Conservation (phyloP, 2,329 filamentous ascomycete species). For the Chaetothyriales sp. region DNA sequence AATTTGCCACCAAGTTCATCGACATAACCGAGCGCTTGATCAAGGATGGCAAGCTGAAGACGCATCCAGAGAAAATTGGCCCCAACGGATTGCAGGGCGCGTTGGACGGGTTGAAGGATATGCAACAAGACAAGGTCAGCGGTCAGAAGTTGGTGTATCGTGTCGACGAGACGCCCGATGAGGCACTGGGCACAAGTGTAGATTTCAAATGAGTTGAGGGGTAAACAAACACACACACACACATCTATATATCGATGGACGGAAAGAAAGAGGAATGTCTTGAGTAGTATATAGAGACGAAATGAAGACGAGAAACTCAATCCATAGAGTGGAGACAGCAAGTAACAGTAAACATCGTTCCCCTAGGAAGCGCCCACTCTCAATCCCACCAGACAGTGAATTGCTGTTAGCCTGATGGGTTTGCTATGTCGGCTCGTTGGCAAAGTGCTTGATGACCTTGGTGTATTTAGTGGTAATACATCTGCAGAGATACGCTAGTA, state of each 20-base stretch:
- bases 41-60: conserved; percentile 30
- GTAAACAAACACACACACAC: not conserved
- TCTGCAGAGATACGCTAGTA: no score
- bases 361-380: not conserved
- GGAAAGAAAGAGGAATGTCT: not conserved
- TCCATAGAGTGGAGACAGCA: no score
- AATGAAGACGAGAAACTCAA: not conserved
- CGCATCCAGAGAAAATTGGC: conserved; percentile 30
- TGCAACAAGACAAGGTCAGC: conserved; percentile 34
- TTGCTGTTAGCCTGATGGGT: no score
- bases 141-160: conserved; percentile 37
- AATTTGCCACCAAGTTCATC: conserved; percentile 31
- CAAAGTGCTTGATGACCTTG: no score
- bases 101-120: conserved; percentile 30
- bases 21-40: conserved; percentile 29
- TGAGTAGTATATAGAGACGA: not conserved
- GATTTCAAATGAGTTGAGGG: not conserved
- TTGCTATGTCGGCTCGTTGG: no score
- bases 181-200: not conserved
- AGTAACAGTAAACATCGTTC: not conserved
- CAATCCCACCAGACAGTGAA: no score
- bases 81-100: conserved; percentile 33
- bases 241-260: not conserved
- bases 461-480: no score
- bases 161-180: conserved; percentile 17